Evolutionary conservation across 495 filamentous ascomycete genomes (phyloP), one percentile per base, ranked within the genome.

Genomic region (Collariella sp.): DNA sequence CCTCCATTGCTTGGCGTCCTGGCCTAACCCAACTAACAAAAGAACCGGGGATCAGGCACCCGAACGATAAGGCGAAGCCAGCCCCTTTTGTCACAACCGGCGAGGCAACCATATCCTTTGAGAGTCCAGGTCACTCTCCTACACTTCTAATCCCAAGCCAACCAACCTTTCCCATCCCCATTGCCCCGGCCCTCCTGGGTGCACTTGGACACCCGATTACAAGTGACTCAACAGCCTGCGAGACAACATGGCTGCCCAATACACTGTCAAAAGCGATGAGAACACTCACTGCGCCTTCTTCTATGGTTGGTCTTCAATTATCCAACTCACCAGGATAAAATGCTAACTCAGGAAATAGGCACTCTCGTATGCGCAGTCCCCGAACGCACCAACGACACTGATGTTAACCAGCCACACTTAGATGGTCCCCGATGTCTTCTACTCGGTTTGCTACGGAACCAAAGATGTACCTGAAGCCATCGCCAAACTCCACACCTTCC

Each of bases 401-500:
- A 10, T 2, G 2, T 19, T 48, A 7, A 48, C 45, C 45, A 7
- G 2, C 1, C n/a, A 24, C 26, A 9, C 7, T 6, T 41, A 89
- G 69, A 95, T 96, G 88, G 84, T 83, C 3, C 81, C 85, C 9
- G 78, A 83, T 60, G 83, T 96, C 44, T 87, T 96, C 56, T 82
- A 85, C 71, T 83, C 85, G 16, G 89, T 95, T 26, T 84, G 87
- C 71, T 86, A 91, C 72, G 79, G 68, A 39, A 64, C 63, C 13
- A 77, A 72, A 39, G 34, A 63, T 34, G 57, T 62, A 0, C 58
- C 62, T 1, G 33, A 45, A 0, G 55, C 48, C n/a, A 58, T 68
- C 50, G 26, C 43, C 0, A 67, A 73, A 20, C 72, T 79, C 15
- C 75, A 93, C 53, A 76, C 62, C 4, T 82, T 88, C 69, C 72